phyloP scores from a whole-genome alignment of 495 filamentous ascomycete species.

The Lepidopterella palustris region DNA sequence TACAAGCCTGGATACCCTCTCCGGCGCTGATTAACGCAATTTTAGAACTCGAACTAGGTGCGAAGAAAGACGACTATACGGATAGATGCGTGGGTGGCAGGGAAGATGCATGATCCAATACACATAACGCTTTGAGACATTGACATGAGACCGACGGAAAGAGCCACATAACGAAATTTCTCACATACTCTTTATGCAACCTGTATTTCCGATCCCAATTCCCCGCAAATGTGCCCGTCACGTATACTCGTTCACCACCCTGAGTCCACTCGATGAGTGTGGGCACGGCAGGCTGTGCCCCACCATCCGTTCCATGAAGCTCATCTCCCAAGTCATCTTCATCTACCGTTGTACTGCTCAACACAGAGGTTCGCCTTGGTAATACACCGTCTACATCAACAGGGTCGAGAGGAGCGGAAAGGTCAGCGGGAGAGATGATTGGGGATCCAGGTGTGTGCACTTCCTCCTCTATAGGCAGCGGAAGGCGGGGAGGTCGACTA shows the following conservation, averaged over 20 bases:
- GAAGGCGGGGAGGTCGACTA: slow-evolving; percentile 75
- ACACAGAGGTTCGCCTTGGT: slow-evolving; percentile 51
- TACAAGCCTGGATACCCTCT: neutral
- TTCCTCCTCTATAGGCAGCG: slow-evolving; percentile 86
- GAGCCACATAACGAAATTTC: slow-evolving; percentile 2
- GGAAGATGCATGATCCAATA: neutral
- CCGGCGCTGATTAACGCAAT: neutral
- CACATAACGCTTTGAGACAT: neutral
- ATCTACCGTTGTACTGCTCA: slow-evolving; percentile 65
- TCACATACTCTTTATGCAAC: slow-evolving; percentile 71
- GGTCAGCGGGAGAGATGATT: slow-evolving; percentile 61
- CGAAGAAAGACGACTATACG: slow-evolving; percentile 1
- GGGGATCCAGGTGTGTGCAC: slow-evolving; percentile 79
- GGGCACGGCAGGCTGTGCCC: slow-evolving; percentile 56
- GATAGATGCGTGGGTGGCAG: slow-evolving; percentile 2
- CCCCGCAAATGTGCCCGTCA: slow-evolving; percentile 88
- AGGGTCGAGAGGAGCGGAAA: slow-evolving; percentile 43
- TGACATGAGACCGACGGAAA: neutral
- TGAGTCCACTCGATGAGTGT: slow-evolving; percentile 77
- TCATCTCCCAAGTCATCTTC: slow-evolving; percentile 77
- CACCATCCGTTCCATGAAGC: slow-evolving; percentile 51
- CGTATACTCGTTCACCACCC: slow-evolving; percentile 78
- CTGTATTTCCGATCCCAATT: slow-evolving; percentile 87
- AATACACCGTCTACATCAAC: slow-evolving; percentile 46
- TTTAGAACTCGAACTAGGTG: neutral